Percentiles rank a stretch among this genome's conserved stretches.
These are phyloP conservation scores for Aspergillus sp. DNA, from an alignment of 2,329 filamentous ascomycete species.

Conservation along the genomic window DNA sequence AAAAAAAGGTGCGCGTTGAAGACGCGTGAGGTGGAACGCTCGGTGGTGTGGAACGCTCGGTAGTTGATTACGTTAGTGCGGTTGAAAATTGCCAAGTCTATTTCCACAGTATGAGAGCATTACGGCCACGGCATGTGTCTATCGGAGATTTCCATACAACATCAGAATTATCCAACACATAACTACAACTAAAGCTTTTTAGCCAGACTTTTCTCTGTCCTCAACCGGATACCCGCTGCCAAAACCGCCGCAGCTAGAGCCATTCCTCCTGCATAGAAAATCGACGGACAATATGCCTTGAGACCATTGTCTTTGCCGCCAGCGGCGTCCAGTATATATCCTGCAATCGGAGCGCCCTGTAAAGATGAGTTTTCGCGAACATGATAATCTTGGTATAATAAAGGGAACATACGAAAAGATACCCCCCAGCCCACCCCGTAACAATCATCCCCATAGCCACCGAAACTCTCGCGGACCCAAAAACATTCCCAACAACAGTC, in stretches of 20 bases:
- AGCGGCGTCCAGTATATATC: conserved; percentile 51
- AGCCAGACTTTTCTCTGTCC: conserved; percentile 33
- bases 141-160: too few species aligned
- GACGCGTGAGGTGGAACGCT: too few species aligned
- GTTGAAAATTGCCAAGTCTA: not conserved
- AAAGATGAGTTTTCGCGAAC: too few species aligned
- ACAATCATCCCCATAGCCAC: conserved; percentile 58
- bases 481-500: conserved; percentile 54
- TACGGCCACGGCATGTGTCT: not conserved
- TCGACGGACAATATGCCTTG: conserved; percentile 53
- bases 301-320: conserved; percentile 46
- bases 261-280: conserved; percentile 55
- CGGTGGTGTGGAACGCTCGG: too few species aligned
- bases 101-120: not conserved
- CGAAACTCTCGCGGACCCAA: conserved; percentile 49
- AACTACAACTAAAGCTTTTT: conserved; percentile 27
- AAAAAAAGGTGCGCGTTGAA: too few species aligned
- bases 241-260: conserved; percentile 41
- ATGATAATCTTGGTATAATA: too few species aligned
- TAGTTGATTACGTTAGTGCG: too few species aligned
- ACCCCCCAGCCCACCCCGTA: conserved; percentile 55
- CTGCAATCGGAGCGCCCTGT: conserved; percentile 53
- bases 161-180: not conserved
- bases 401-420: conserved; percentile 47
- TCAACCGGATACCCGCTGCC: conserved; percentile 40